Conservation (phyloP, 2,329 filamentous ascomycete species). For the Ophiosphaerella herpotricha region DNA sequence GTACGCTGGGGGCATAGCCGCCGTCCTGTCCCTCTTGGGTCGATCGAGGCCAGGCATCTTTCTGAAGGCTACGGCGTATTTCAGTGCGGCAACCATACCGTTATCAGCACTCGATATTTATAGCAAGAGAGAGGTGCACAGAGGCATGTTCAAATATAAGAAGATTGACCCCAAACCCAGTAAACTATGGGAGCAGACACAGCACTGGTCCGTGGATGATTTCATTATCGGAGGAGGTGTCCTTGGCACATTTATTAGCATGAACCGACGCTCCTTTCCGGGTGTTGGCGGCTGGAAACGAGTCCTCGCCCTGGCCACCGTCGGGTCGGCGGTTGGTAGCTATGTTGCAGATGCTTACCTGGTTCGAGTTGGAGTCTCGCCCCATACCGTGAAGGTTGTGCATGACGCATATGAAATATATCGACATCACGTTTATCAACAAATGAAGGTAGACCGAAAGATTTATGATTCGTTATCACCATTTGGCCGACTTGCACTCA, state of each 20-base stretch:
- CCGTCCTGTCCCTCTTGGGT: constrained; percentile 17
- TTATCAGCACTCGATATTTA: constrained; percentile 12
- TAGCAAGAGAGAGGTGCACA: constrained; percentile 20
- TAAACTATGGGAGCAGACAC: constrained; percentile 27
- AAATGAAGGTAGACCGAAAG: constrained; percentile 11
- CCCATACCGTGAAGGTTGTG: constrained; percentile 3
- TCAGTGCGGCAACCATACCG: constrained; percentile 14
- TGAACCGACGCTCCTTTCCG: constrained; percentile 21
- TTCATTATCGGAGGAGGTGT: constrained; percentile 16
- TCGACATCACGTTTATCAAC: constrained; percentile 5
- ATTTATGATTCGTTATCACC: constrained; percentile 17
- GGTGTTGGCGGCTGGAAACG: constrained; percentile 20
- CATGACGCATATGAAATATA: constrained; percentile 1
- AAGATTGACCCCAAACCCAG: constrained; percentile 18
- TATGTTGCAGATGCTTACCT: constrained; percentile 3
- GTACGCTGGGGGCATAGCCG: constrained; percentile 12
- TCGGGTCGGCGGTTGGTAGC: constrained; percentile 18
- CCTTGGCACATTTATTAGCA: constrained; percentile 15
- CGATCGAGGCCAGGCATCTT: constrained; percentile 23
- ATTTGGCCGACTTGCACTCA: constrained; percentile 13
- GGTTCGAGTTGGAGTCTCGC: constrained; percentile 1
- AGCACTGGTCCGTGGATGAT: constrained; percentile 22
- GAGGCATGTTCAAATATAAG: constrained; percentile 23
- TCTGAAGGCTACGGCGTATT: constrained; percentile 14
- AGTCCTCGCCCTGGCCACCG: constrained; percentile 19